phyloP scores from a whole-genome alignment of 2,329 filamentous ascomycete genomes.

The Cladosporium halotolerans region DNA sequence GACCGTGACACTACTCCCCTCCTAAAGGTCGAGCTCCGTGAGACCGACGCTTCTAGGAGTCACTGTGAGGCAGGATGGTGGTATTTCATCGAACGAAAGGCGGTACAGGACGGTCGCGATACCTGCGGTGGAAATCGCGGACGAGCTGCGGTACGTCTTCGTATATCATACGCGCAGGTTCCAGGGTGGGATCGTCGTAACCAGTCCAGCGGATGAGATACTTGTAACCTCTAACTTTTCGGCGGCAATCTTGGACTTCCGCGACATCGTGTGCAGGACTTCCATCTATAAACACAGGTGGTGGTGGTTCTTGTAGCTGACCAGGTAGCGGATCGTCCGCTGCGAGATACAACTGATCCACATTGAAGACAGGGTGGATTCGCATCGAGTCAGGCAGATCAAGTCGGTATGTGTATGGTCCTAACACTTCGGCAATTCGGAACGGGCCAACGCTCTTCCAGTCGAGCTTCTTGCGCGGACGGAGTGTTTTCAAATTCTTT shows the following conservation, averaged over 20 bases:
- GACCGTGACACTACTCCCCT: background rate
- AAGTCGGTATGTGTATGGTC: background rate
- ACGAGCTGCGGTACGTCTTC: background rate
- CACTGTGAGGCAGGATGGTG: background rate
- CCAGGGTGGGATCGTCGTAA: background rate
- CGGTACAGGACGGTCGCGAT: background rate
- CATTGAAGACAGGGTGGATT: background rate
- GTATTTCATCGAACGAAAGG: background rate
- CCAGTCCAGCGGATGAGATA: background rate
- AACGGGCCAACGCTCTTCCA: background rate
- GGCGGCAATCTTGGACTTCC: background rate
- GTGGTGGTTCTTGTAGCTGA: background rate
- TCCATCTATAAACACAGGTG: background rate
- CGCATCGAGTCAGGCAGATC: background rate
- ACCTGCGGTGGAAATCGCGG: background rate
- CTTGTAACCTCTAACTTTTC: background rate
- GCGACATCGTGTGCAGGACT: background rate
- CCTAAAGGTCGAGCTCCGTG: background rate
- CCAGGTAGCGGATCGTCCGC: background rate
- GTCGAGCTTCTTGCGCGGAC: slow-evolving; percentile 1
- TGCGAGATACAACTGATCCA: background rate
- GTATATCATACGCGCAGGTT: background rate
- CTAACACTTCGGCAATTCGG: background rate
- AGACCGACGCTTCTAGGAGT: background rate
- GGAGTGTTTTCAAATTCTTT: background rate